Base-by-base conservation (phyloP, 2,329 filamentous ascomycete genomes). In the Karstenula rhodostoma region DNA sequence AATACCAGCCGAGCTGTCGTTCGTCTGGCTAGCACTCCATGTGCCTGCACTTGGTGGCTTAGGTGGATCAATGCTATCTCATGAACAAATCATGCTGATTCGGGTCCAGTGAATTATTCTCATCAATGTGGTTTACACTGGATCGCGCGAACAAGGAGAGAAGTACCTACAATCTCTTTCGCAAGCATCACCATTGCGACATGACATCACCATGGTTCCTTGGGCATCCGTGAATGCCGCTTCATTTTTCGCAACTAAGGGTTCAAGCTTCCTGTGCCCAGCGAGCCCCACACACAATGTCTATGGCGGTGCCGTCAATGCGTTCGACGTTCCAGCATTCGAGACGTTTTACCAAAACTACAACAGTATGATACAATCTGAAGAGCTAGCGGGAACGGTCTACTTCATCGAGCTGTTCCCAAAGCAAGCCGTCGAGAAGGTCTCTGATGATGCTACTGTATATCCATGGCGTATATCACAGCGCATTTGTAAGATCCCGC, bases 401-500 rank as follows among this genome's bases (percentile, higher is more conserved):
- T 58, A 51, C 35, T 58, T 52, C 56, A 44, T 52, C 47, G 56
- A 58, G 35, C 40, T 58, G 8, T 58, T 52, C 23, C 46, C 56
- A 22, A 58, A 58, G 33, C 46, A 58, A 32, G 56, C 46, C 6
- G 56, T 58, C 19, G 13, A 42, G 32, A 33, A 13, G n/a, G 47
- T 58, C 13, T 32, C 47, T 19, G 12, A 10, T 25, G 23, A 58
- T 44, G 47, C 33, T 27, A 58, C 56, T 7, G 47, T 29, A 4
- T 59, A 47, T 48, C 57, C 50, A 40, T 55, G 57, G 50, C 56
- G 56, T 5, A 58, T 33, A 58, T 58, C 17, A 58, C 56, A 25
- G 35, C 56, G 15, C 48, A 58, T 52, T 47, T 58, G 48, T 58
- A 19, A 35, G 42, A 19, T 4, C 15, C 10, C 12, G 8, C 13